phyloP scores from a whole-genome alignment of 805 yeast species.

The Saturnispora sekii region DNA sequence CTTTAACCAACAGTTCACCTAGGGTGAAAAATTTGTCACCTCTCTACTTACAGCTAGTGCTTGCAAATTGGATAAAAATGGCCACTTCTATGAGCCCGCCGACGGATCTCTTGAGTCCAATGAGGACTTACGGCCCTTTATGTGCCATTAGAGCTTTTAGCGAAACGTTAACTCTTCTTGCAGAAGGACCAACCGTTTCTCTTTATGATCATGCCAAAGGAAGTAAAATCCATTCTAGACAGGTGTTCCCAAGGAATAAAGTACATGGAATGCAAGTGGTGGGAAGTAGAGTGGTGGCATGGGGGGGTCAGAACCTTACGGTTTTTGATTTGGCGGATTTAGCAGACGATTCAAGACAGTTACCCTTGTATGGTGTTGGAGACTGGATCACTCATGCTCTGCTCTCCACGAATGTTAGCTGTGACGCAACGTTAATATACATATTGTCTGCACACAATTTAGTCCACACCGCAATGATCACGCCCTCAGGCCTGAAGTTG shows the following conservation, averaged over 20 bases:
- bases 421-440: conserved; percentile 27
- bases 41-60: neutral
- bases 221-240: conserved; percentile 28
- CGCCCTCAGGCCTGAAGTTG: conserved; percentile 19
- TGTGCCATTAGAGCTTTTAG: conserved; percentile 44
- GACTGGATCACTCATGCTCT: conserved; percentile 75
- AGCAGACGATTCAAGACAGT: conserved; percentile 11
- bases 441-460: conserved; percentile 76
- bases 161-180: conserved; percentile 39
- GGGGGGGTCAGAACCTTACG: conserved; percentile 68
- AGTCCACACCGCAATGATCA: conserved; percentile 31
- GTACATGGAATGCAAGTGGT: conserved; percentile 62
- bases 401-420: conserved; percentile 28
- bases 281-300: conserved; percentile 24
- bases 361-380: conserved; percentile 42
- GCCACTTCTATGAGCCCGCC: too few relatives aligned
- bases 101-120: conserved; percentile 6
- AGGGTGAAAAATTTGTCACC: too few relatives aligned
- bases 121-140: conserved; percentile 55
- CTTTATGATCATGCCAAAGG: conserved; percentile 36
- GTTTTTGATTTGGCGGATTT: conserved; percentile 29
- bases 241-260: conserved; percentile 61
- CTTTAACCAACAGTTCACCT: too few relatives aligned
- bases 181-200: conserved; percentile 61
- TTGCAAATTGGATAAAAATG: neutral